Percentiles rank a stretch among this genome's conserved stretches.
phyloP scores from a whole-genome alignment of 768 basidiomycete species.

The Tylopilus vinaceipallidus region DNA sequence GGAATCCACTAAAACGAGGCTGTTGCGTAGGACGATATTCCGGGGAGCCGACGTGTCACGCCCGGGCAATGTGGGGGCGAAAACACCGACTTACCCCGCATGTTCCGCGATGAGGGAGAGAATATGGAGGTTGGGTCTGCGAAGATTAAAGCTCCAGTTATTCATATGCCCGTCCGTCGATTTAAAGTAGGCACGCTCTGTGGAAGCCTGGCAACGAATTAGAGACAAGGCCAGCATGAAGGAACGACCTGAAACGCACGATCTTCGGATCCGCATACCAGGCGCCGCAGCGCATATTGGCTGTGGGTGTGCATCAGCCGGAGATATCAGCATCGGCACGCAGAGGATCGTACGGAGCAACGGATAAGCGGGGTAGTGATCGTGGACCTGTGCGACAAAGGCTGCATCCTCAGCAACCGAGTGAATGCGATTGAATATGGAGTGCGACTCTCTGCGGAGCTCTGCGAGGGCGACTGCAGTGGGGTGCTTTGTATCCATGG shows the following conservation, averaged over 20 bases:
- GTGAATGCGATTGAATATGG: conserved; percentile 84
- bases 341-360: conserved; percentile 48
- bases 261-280: conserved; percentile 85
- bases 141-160: conserved; percentile 83
- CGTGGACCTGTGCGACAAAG: conserved; percentile 61
- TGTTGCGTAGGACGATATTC: conserved; percentile 31
- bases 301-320: conserved; percentile 36
- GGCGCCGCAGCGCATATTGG: conserved; percentile 90
- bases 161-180: conserved; percentile 86
- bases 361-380: conserved; percentile 48
- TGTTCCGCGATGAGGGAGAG: conserved; percentile 52
- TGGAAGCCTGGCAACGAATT: conserved; percentile 9
- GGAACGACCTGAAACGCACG: conserved; percentile 33
- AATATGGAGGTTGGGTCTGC: conserved; percentile 81
- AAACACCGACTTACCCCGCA: conserved; percentile 51
- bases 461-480: conserved; percentile 39
- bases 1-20: conserved; percentile 86
- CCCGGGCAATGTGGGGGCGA: not conserved
- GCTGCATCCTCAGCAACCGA: conserved; percentile 76
- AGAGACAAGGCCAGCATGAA: not conserved
- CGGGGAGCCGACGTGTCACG: not conserved
- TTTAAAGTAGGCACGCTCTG: conserved; percentile 73
- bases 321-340: not conserved
- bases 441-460: conserved; percentile 66
- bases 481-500: conserved; percentile 4